Evolutionary conservation across 179 eudicot genomes (phyloP), one percentile per base, ranked within the genome.

Genomic region (Camellia oleifera): DNA sequence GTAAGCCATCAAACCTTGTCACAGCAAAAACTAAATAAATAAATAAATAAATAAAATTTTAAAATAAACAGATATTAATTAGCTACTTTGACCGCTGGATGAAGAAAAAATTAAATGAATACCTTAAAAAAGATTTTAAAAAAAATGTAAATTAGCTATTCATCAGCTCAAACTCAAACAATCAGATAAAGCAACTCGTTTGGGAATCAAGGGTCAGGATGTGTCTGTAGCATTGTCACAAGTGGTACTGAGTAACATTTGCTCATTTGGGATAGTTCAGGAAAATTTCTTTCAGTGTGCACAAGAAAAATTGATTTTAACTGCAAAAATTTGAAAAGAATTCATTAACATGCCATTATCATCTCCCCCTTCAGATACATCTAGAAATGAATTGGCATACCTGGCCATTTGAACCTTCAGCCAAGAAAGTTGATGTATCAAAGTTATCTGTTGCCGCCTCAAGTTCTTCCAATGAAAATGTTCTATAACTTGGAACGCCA

Each of bases 321-420:
- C 2, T 0, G 62, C 32, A 26, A 26, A 32, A 77, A 48, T 15
- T 23, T 23, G 48, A 18, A 48, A 48, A 64, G 71, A 23, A 48
- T 12, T 46, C 7, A 50, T 44, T 13, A 77, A 32, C 7, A 64
- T 23, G 63, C 17, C 48, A 23, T 0, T 26, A 32, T 70, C 56
- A 48, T 54, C 0, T 9, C 57, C 75, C 15, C 61, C 32, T 26
- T 26, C 61, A 71, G 18, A 50, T 52, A 26, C 17, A 50, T 10
- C 32, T 54, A 12, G 50, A 65, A 44, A 40, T 40, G 26, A 52
- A 50, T 77, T 48, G 77, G 42, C 63, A 53, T 79, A 95, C 98
- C 97, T 93, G 95, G 63, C 97, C 93, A 78, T 89, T 85, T 78
- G 97, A 84, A 73, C 93, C 93, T 86, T 93, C 91, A 69, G 93